Evolutionary conservation across 306 rosid genomes (phyloP).

Genomic region (Cucurbita ficifolia): DNA sequence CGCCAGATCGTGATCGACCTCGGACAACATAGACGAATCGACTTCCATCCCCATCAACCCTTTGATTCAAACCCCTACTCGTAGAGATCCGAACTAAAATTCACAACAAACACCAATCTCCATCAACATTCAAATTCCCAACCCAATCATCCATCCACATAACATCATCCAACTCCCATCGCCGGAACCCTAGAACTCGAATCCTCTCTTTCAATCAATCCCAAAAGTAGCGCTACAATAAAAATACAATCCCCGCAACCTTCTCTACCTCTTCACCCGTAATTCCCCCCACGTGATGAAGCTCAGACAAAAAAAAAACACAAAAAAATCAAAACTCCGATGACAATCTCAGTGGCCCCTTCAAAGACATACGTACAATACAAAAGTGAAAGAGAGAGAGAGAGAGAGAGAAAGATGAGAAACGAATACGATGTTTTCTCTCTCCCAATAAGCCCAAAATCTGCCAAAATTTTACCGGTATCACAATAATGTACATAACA

Average conservation of each 20-base stretch:
- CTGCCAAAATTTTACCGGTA: not conserved
- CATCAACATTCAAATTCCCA: constrained; percentile 31
- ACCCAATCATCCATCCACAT: not conserved
- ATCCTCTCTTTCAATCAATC: not conserved
- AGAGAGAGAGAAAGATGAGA: not conserved
- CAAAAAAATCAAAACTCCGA: not conserved
- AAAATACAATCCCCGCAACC: not conserved
- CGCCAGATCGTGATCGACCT: constrained; percentile 66
- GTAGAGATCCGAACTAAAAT: constrained; percentile 57
- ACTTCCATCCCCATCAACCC: constrained; percentile 62
- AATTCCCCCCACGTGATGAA: not conserved
- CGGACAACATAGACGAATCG: constrained; percentile 79
- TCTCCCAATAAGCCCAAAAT: constrained; percentile 4
- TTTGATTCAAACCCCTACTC: constrained; percentile 35
- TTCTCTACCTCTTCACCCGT: not conserved
- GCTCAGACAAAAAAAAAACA: not conserved
- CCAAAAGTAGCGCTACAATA: not conserved
- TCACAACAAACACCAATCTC: constrained; percentile 26
- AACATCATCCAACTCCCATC: not conserved
- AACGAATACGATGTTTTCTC: not conserved
- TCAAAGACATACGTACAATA: not conserved
- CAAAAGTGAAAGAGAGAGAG: not conserved
- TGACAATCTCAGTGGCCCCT: not conserved
- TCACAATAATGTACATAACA: not conserved
- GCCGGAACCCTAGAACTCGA: constrained; percentile 8